phyloP scores from a whole-genome alignment of 345 rosid species.

The Lepidium aucheri region DNA sequence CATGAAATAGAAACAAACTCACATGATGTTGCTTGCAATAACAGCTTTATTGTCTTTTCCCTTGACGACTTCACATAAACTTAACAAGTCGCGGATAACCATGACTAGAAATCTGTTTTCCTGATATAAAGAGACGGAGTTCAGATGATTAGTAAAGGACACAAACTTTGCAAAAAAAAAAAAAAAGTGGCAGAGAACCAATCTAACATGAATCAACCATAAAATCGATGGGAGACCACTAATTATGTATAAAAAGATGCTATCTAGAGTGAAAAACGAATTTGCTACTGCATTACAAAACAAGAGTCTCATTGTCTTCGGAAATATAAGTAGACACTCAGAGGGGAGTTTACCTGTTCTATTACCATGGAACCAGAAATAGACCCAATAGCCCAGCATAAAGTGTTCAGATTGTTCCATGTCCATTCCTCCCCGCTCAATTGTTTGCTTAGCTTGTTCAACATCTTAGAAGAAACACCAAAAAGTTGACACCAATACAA shows the following conservation, averaged over 20 bases:
- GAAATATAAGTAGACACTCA: constrained; percentile 2
- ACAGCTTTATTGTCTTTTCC: constrained; percentile 99
- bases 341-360: constrained; percentile 59
- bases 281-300: constrained; percentile 2
- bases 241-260: too few species aligned
- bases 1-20: constrained; percentile 28
- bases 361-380: constrained; percentile 98
- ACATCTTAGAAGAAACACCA: constrained; percentile 48
- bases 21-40: constrained; percentile 98
- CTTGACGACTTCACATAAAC: constrained; percentile 81
- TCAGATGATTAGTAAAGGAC: not conserved
- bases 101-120: constrained; percentile 95
- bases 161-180: not conserved
- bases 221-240: not conserved
- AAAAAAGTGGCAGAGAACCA: not conserved
- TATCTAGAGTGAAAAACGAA: not conserved
- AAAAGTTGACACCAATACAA: constrained; percentile 1
- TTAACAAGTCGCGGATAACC: constrained; percentile 92
- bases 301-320: not conserved
- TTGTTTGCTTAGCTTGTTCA: constrained; percentile 89
- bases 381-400: constrained; percentile 99
- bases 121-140: constrained; percentile 32
- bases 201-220: not conserved
- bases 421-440: constrained; percentile 92
- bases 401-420: constrained; percentile 90